These are phyloP conservation scores for Globisporangium spinosum DNA, from an alignment of 352 stramenopile species.

Conservation along the genomic window DNA sequence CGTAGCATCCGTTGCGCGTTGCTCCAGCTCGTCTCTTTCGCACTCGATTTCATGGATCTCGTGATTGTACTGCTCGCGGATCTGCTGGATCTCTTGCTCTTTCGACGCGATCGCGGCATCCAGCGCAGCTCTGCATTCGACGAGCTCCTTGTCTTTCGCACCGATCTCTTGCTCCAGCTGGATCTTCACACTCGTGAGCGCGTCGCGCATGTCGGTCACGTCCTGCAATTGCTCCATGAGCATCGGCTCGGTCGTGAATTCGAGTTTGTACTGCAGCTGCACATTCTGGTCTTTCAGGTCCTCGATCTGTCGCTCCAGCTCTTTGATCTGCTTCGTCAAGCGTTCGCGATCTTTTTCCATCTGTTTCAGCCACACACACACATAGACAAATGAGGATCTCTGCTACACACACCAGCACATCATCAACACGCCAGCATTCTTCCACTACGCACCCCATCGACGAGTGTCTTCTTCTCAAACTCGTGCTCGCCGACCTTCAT, in stretches of 20 bases:
- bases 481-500: constrained; percentile 82
- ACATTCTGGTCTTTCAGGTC: constrained; percentile 78
- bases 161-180: constrained; percentile 67
- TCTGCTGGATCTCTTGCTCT: constrained; percentile 32
- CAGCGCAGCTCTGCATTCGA: constrained; percentile 31
- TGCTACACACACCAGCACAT: background rate
- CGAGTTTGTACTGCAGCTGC: constrained; percentile 82
- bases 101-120: constrained; percentile 24
- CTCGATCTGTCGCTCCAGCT: constrained; percentile 57
- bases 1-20: constrained; percentile 32
- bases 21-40: constrained; percentile 32
- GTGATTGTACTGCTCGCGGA: constrained; percentile 36
- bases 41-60: constrained; percentile 34
- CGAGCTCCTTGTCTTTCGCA: constrained; percentile 55
- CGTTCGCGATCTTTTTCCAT: constrained; percentile 77
- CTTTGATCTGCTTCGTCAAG: constrained; percentile 34
- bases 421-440: background rate
- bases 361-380: constrained; percentile 18
- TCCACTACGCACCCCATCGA: constrained; percentile 41
- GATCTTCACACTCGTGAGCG: constrained; percentile 60
- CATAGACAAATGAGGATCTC: background rate
- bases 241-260: constrained; percentile 82
- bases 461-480: constrained; percentile 85
- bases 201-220: constrained; percentile 76
- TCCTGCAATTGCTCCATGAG: constrained; percentile 78